Percentiles rank a stretch among this genome's conserved stretches.
Evolutionary conservation across 2,329 filamentous ascomycete genomes (phyloP).

Genomic region (Nemania diffusa): DNA sequence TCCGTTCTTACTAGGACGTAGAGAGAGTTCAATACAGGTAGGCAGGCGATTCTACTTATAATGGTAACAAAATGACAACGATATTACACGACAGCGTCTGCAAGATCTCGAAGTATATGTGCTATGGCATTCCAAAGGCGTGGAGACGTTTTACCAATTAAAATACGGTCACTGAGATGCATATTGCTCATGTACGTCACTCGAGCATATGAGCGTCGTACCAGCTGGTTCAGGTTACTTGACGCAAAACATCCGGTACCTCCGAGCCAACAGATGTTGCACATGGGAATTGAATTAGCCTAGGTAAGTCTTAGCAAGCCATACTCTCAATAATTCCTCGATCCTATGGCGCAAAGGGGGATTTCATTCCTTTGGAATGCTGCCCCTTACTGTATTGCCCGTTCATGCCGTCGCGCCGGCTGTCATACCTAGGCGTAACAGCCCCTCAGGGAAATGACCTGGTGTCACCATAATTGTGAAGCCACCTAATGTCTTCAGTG

Average conservation of each 20-base stretch:
- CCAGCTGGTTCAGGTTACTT: neutral
- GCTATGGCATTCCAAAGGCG: neutral
- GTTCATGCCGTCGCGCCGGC: neutral
- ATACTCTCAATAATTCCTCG: neutral
- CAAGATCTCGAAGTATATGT: neutral
- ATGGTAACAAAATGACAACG: neutral
- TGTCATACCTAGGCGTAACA: neutral
- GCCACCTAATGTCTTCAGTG: neutral
- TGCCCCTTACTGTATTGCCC: neutral
- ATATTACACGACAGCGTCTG: neutral
- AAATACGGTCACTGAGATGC: neutral
- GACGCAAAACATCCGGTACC: neutral
- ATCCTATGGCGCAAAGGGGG: neutral
- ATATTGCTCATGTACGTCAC: neutral
- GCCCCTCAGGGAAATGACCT: no score
- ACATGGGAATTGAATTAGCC: conserved; percentile 1
- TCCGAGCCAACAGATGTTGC: conserved; percentile 6
- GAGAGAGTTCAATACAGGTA: neutral
- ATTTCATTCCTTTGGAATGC: neutral
- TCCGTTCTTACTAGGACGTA: neutral
- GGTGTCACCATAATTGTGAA: neutral
- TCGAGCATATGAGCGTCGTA: neutral
- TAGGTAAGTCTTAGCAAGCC: neutral
- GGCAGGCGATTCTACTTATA: conserved; percentile 1
- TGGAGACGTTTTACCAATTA: neutral